Percentiles rank a stretch among this genome's conserved stretches.
phyloP scores from a whole-genome alignment of 768 basidiomycete species.

The Goffeauzyma gilvescens region DNA sequence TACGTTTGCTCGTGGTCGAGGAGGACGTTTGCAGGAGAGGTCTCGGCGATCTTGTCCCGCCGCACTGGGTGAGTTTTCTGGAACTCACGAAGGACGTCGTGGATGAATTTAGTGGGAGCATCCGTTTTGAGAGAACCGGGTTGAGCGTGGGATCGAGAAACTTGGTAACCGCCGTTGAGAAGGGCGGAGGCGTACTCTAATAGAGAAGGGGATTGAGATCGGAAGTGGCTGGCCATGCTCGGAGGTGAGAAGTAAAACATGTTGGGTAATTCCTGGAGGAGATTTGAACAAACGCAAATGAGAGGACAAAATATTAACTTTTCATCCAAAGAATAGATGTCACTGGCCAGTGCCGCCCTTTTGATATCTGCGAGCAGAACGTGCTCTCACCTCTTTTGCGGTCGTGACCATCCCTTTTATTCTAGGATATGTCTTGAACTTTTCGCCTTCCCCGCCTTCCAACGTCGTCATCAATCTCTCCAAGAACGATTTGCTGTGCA shows the following conservation, averaged over 20 bases:
- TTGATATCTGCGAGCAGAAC: not conserved
- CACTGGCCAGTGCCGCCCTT: no score
- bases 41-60: constrained; percentile 58
- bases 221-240: constrained; percentile 61
- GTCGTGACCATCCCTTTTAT: constrained; percentile 94
- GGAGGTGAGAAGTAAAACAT: constrained; percentile 77
- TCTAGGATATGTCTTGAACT: constrained; percentile 57
- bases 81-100: constrained; percentile 73
- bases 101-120: constrained; percentile 49
- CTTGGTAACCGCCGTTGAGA: constrained; percentile 59
- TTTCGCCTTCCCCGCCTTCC: constrained; percentile 41
- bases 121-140: constrained; percentile 81
- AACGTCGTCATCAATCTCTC: constrained; percentile 56
- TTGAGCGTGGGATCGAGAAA: constrained; percentile 79
- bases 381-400: constrained; percentile 54
- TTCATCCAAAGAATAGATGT: constrained; percentile 1
- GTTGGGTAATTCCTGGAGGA: constrained; percentile 49
- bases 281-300: no score
- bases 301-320: no score
- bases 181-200: constrained; percentile 64
- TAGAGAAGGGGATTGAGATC: constrained; percentile 56
- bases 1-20: constrained; percentile 53
- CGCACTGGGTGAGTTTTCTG: constrained; percentile 64
- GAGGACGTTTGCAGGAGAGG: constrained; percentile 50
- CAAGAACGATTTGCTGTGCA: constrained; percentile 63